A percentile compares a stretch with the other conserved stretches of the same genome.
These are phyloP conservation scores for Fusarium sublunatum DNA, from an alignment of 2,329 filamentous ascomycete species.

Conservation along the genomic window DNA sequence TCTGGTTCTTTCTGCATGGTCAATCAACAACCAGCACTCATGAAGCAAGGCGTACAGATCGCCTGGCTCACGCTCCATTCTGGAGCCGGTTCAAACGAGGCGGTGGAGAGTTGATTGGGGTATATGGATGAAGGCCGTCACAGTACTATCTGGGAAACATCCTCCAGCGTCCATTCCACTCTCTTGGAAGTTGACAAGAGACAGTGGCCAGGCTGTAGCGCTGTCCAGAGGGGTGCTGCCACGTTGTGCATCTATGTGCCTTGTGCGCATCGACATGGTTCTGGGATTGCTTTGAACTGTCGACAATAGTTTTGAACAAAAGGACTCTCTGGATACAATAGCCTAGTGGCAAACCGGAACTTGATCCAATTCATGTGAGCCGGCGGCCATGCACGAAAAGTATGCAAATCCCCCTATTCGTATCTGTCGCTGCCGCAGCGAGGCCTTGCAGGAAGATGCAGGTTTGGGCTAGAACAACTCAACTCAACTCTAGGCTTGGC, in stretches of 20 bases:
- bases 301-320: slow-evolving; percentile 25
- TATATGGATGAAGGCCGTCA: slow-evolving; percentile 26
- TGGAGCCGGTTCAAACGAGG: slow-evolving; percentile 32
- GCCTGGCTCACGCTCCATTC: slow-evolving; percentile 14
- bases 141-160: slow-evolving; percentile 19
- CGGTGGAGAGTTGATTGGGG: slow-evolving; percentile 33
- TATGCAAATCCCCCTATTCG: slow-evolving; percentile 44
- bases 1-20: slow-evolving; percentile 27
- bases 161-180: slow-evolving; percentile 14
- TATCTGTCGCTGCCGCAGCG: slow-evolving; percentile 32
- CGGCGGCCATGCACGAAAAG: slow-evolving; percentile 48
- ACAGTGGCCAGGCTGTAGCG: slow-evolving; percentile 25
- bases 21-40: slow-evolving; percentile 20
- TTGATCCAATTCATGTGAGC: slow-evolving; percentile 51
- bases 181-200: slow-evolving; percentile 31
- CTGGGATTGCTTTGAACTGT: slow-evolving; percentile 35
- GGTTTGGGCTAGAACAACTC: slow-evolving; percentile 13
- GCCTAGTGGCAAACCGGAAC: slow-evolving; percentile 24
- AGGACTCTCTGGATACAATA: slow-evolving; percentile 18
- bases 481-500: slow-evolving; percentile 3
- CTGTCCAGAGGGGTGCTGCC: slow-evolving; percentile 38
- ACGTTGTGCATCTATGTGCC: slow-evolving; percentile 44
- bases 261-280: slow-evolving; percentile 30
- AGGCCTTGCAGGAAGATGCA: slow-evolving; percentile 29
- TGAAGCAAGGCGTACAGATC: slow-evolving; percentile 19